Evolutionary conservation across 2,329 filamentous ascomycete genomes (phyloP), one percentile per base, ranked within the genome.

Genomic region (Ophiostoma sp.): DNA sequence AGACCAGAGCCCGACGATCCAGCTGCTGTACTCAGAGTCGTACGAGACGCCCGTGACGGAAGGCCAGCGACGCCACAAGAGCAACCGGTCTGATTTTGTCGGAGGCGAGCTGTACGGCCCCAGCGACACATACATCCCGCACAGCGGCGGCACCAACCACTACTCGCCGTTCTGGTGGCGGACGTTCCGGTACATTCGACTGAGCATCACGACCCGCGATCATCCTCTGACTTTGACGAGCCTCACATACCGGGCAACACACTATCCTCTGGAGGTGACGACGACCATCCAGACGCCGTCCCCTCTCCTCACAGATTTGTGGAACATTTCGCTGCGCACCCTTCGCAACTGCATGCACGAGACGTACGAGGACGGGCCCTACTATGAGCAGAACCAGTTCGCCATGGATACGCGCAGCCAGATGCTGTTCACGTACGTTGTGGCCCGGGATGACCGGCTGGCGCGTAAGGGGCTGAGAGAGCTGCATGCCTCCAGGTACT

Each of bases 271-370:
- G 9, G 9, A 57, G 12, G 12, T 57, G 2, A 57, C 55, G 6
- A 28, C 55, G 25, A 57, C 55, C 1, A 57, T 57, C 55, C 25
- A 28, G 12, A 57, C 25, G 0, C 5, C 55, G 25, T 57, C 55
- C 11, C 25, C 55, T 4, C 55, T 57, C 9, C 15, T 19, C 3
- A 52, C 25, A 45, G 4, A 42, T 8, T 57, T 78, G 3, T 78
- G 77, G 78, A 74, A 76, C 15, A 75, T 78, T 12, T 78, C 76
- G 1, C 73, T 80, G 28, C 74, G 78, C 55, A 80, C 80, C 48
- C 73, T 81, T 75, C 70, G 74, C 8, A 80, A 80, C 72, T 81
- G 80, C 69, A 81, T 81, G 78, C 78, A 78, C 52, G 78, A 80
- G 61, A 78, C 77, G 5, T 80, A 80, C 71, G 77, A 78, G 7